phyloP scores from a whole-genome alignment of 352 stramenopile species.

The Phytophthora pistaciae region DNA sequence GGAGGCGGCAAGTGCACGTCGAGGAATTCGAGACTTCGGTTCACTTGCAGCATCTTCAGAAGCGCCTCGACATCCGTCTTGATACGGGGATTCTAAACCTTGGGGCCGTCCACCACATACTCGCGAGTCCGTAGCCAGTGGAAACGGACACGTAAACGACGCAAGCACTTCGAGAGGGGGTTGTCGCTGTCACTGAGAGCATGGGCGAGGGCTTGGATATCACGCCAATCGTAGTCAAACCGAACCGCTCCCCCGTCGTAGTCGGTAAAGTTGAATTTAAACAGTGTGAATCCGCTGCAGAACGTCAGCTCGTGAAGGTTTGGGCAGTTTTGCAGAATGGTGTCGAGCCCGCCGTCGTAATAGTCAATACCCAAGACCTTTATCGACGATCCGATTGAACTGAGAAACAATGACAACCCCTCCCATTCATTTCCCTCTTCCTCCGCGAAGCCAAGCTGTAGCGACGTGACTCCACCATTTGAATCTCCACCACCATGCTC shows the following conservation, averaged over 20 bases:
- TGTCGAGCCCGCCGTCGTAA: not conserved
- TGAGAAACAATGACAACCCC: not conserved
- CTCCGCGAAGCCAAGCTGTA: not conserved
- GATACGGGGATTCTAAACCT: not conserved
- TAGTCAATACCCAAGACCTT: not conserved
- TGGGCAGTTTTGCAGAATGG: not conserved
- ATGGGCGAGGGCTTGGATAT: not conserved
- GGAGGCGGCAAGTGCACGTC: not conserved
- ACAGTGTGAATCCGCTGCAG: not conserved
- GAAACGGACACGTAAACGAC: not conserved
- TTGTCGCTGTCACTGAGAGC: not conserved
- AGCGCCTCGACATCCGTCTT: not conserved
- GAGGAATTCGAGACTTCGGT: not conserved
- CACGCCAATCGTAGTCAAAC: constrained; percentile 2
- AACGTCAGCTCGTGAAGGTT: not conserved
- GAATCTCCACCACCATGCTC: not conserved
- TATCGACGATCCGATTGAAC: not conserved
- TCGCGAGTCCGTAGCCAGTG: not conserved
- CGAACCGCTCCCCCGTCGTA: not conserved
- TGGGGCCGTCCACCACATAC: not conserved
- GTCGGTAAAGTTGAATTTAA: not conserved
- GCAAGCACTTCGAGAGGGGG: not conserved
- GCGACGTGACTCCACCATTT: not conserved
- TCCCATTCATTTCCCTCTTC: not conserved
- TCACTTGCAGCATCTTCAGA: constrained; percentile 5